phyloP scores from a whole-genome alignment of 331 rosid species.

The Saraca asoca region DNA sequence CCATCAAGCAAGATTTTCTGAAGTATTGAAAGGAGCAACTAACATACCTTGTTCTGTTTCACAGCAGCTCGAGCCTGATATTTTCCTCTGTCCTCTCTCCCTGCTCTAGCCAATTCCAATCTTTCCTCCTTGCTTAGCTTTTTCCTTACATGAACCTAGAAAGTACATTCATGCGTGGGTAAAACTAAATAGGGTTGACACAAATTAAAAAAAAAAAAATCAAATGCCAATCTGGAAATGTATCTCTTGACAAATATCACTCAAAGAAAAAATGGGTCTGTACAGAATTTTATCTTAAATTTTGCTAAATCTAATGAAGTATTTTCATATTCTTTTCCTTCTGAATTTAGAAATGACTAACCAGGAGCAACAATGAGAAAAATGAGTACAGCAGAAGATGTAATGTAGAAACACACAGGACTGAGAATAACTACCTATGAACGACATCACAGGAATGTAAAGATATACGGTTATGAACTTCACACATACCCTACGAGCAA shows the following conservation, averaged over 20 bases:
- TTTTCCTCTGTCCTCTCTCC: slow-evolving; percentile 86
- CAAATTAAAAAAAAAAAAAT: too few relatives aligned
- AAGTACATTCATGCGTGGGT: slow-evolving; percentile 18
- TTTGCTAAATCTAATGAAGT: neutral
- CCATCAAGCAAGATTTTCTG: neutral
- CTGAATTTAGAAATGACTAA: neutral
- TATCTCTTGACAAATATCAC: neutral
- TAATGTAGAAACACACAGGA: neutral
- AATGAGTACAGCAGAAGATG: neutral
- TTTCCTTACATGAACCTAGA: slow-evolving; percentile 66
- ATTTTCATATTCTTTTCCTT: neutral
- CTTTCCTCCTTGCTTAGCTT: slow-evolving; percentile 78
- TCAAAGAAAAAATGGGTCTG: neutral
- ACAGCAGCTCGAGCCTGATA: slow-evolving; percentile 73
- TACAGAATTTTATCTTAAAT: neutral
- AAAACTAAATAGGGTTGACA: slow-evolving; percentile 22
- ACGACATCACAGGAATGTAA: too few relatives aligned
- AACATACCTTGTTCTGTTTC: slow-evolving; percentile 81
- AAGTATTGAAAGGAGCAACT: neutral
- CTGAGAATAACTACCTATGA: neutral
- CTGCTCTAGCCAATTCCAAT: slow-evolving; percentile 70
- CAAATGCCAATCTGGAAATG: slow-evolving; percentile 1
- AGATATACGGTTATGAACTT: neutral
- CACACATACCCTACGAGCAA: neutral
- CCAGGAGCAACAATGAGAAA: neutral